Evolutionary conservation across 2,329 filamentous ascomycete species (phyloP).

Genomic region (Xylariaceae sp.): DNA sequence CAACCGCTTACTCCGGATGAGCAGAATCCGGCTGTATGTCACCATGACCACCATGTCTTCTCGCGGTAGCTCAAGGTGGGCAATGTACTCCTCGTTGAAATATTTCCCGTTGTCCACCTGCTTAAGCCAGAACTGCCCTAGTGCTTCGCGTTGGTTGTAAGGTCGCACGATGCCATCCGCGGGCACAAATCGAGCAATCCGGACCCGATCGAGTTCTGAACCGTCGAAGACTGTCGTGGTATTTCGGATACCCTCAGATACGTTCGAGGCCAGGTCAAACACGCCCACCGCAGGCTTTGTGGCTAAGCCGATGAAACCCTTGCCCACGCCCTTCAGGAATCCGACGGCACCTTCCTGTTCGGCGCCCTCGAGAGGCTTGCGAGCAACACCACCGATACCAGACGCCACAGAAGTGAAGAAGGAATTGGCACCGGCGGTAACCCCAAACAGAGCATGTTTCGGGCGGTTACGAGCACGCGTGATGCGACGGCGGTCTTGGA

Average conservation of each 20-base stretch:
- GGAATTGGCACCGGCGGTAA: conserved; percentile 92
- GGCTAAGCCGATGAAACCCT: conserved; percentile 88
- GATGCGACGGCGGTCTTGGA: conserved; percentile 94
- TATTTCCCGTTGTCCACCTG: conserved; percentile 96
- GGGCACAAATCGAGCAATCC: conserved; percentile 89
- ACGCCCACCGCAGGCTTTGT: conserved; percentile 97
- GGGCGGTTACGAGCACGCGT: conserved; percentile 88
- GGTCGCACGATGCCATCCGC: conserved; percentile 91
- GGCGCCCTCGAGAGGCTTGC: conserved; percentile 91
- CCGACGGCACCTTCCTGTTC: conserved; percentile 92
- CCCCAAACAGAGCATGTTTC: conserved; percentile 95
- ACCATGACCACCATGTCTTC: conserved; percentile 90
- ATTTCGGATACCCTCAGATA: conserved; percentile 96
- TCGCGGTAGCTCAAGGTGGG: conserved; percentile 85
- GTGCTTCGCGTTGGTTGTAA: conserved; percentile 89
- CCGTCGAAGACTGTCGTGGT: conserved; percentile 98
- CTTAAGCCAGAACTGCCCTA: conserved; percentile 98
- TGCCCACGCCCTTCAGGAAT: conserved; percentile 97
- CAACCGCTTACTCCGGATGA: conserved; percentile 82
- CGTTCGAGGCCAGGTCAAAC: conserved; percentile 93
- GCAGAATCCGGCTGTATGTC: conserved; percentile 82
- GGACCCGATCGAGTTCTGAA: conserved; percentile 88
- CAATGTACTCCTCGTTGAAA: conserved; percentile 97
- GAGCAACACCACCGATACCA: conserved; percentile 87
- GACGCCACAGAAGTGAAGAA: conserved; percentile 90